phyloP scores from a whole-genome alignment of 257 asterid genomes.

The Salvia miltiorrhiza region DNA sequence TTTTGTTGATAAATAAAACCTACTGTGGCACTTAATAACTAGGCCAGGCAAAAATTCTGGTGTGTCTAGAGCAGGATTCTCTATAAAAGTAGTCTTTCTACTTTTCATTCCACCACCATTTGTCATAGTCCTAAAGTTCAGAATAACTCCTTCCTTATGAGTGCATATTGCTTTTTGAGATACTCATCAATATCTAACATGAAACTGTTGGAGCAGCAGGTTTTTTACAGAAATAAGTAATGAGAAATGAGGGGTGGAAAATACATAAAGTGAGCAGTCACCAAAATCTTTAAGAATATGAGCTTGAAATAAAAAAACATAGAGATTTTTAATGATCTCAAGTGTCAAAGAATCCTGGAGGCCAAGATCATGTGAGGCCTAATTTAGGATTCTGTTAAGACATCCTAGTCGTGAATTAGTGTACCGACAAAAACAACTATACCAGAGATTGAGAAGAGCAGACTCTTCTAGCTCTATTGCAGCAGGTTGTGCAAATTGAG shows the following conservation, averaged over 20 bases:
- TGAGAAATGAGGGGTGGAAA: not conserved
- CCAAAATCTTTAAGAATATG: not conserved
- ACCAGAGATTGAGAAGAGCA: not conserved
- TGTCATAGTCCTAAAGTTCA: not conserved
- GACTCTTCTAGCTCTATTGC: not conserved
- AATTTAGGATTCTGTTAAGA: not conserved
- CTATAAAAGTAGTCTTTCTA: not conserved
- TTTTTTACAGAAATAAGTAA: not conserved
- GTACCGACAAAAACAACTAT: not conserved
- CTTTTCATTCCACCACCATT: not conserved
- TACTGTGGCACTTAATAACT: not conserved
- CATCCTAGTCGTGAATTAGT: not conserved
- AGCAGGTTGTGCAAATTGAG: not conserved
- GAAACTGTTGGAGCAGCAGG: not conserved
- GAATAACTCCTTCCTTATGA: not conserved
- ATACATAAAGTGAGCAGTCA: not conserved
- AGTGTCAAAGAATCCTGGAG: not conserved
- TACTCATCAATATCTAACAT: not conserved
- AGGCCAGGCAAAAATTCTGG: not conserved
- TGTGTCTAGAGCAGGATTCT: not conserved
- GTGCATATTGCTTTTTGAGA: not conserved
- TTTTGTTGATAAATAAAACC: not conserved
- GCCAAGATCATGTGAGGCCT: too few relatives aligned
- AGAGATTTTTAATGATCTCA: not conserved
- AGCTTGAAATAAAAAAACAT: not conserved